A percentile compares a stretch with the other conserved stretches of the same genome.
phyloP scores from a whole-genome alignment of 345 rosid species.

The Citrus inodora region DNA sequence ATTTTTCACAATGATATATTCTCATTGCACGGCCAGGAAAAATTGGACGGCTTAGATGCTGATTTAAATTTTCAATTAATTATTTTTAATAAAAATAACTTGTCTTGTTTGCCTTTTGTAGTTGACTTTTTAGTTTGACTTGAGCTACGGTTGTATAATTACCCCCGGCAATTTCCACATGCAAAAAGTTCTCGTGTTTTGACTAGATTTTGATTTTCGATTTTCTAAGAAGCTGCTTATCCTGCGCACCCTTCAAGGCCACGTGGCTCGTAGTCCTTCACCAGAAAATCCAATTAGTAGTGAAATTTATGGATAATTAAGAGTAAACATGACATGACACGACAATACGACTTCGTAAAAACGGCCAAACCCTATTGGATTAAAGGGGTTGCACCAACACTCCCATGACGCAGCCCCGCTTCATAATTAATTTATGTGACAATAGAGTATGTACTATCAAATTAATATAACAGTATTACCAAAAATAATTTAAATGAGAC shows the following conservation, averaged over 20 bases:
- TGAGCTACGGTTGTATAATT: background rate
- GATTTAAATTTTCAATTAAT: background rate
- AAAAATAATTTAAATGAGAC: too few species aligned
- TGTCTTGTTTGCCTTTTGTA: slow-evolving; percentile 1
- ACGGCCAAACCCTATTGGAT: background rate
- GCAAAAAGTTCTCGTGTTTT: background rate
- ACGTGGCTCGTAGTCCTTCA: background rate
- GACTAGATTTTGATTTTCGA: background rate
- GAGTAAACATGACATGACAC: too few species aligned
- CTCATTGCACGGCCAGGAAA: background rate
- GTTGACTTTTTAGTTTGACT: slow-evolving; percentile 16
- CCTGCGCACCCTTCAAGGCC: background rate
- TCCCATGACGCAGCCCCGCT: too few species aligned
- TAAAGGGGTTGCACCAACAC: too few species aligned
- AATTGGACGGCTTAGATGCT: slow-evolving; percentile 17
- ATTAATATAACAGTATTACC: too few species aligned
- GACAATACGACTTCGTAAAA: background rate
- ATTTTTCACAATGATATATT: background rate
- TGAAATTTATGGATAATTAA: background rate
- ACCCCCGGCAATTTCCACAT: background rate
- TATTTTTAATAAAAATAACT: background rate
- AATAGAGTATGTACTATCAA: too few species aligned
- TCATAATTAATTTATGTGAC: too few species aligned
- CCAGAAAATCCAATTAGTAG: background rate
- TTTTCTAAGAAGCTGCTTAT: background rate